Base-by-base conservation (phyloP, 495 filamentous ascomycete genomes). In the Penicillium coprophilum region DNA sequence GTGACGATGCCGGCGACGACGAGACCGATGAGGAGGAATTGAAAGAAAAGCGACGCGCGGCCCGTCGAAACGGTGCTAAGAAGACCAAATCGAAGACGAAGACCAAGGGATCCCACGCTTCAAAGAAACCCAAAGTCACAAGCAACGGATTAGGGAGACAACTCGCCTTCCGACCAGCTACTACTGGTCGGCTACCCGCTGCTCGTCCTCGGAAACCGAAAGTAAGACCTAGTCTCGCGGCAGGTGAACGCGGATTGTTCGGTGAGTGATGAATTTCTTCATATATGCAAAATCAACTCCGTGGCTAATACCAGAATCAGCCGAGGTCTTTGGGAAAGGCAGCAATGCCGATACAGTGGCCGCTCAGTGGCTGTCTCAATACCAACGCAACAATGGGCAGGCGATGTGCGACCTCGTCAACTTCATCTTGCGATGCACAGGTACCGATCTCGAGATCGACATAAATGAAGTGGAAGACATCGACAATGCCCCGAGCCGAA, bases 331-430 rank as follows among this genome's bases (percentile, higher is more conserved):
- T 69, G 83, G 80, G n/a, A 84, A 85, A 41, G 86, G 82, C 36
- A 78, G 86, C 40, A 79, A 77, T 20, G 72, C 84, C 19, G 87
- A 96, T 53, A 85, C 87, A 30, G 85, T 90, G n/a, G 91, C 90
- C 6, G 82, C 85, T 17, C 80, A 87, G 43, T 97, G 92, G 93
- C 79, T 92, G 48, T 72, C 80, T 30, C 78, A 79, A 61, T 97
- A 93, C 75, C 78, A 87, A 49, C 75, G 81, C 31, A 72, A 93
- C 61, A 82, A 86, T 48, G 68, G 81, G 2, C 74, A 75, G 30
- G 89, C 90, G 6, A 80, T 96, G 69, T 83, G 85, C 11, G 90
- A 96, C 38, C 72, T 98, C 58, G 81, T 98, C 52, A 97, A 96
- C 67, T 92, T 96, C 62, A 85, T 96, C 20, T 76, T 98, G 4